These are phyloP conservation scores for Synchytrium microbalum DNA, from an alignment of 371 early-diverging fungal species.

Conservation along the genomic window DNA sequence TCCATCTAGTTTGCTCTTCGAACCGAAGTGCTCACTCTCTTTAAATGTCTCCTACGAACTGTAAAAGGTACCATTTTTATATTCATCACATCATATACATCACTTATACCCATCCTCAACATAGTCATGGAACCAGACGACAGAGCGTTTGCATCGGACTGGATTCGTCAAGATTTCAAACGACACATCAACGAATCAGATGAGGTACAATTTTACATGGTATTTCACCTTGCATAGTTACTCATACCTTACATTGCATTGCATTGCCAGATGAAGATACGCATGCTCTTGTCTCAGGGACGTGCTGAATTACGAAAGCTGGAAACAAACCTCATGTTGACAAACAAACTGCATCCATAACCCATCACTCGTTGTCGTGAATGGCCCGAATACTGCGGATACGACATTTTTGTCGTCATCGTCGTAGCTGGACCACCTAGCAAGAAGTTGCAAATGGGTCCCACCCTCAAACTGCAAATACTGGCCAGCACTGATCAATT, in stretches of 20 bases:
- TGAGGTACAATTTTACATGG: background rate
- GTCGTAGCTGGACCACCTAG: no score
- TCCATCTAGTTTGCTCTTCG: background rate
- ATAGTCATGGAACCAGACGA: background rate
- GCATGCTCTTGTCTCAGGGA: background rate
- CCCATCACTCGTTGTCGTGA: no score
- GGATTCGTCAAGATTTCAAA: background rate
- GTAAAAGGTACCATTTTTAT: background rate
- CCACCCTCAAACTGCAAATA: no score
- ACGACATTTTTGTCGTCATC: no score
- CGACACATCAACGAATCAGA: background rate
- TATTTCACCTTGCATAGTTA: background rate
- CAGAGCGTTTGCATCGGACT: background rate
- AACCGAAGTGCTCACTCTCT: background rate
- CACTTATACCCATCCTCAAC: background rate
- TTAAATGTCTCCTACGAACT: background rate
- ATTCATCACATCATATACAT: background rate
- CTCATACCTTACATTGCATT: background rate
- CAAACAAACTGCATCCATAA: no score
- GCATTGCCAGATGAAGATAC: background rate
- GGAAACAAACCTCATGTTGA: background rate
- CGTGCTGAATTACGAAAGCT: background rate
- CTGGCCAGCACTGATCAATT: no score
- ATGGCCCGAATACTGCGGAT: no score
- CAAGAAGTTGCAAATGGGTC: no score